Percentiles rank a stretch among this genome's conserved stretches.
Evolutionary conservation across 768 basidiomycete species (phyloP).

Genomic region (Mycena amicta): DNA sequence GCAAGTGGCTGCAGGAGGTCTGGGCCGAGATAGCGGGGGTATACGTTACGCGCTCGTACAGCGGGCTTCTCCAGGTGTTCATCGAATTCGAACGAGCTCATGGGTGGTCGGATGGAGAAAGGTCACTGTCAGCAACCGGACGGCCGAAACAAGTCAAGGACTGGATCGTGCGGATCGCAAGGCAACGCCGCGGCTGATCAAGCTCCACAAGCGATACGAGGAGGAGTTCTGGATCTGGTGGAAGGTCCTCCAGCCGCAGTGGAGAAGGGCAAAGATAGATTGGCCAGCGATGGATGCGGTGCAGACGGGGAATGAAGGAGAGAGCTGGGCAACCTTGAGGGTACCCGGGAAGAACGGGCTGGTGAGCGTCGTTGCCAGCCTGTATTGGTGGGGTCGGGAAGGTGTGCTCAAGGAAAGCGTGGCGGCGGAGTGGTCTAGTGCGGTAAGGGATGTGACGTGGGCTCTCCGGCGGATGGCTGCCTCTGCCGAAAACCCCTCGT

Average conservation of each 20-base stretch:
- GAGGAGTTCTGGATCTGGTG: neutral
- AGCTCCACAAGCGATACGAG: neutral
- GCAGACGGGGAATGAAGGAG: no score
- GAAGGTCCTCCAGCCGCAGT: neutral
- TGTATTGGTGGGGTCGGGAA: neutral
- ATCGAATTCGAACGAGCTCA: neutral
- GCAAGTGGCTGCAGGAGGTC: no score
- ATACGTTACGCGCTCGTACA: no score
- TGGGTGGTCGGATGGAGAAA: neutral
- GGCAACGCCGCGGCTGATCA: neutral
- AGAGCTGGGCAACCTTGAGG: neutral
- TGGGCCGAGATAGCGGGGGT: no score
- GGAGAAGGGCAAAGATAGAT: neutral
- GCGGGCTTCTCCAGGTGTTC: neutral
- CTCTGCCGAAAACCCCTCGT: no score
- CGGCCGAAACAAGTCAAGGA: neutral
- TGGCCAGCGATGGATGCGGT: neutral
- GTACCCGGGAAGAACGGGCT: neutral
- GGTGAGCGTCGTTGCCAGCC: neutral
- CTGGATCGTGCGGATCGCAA: neutral
- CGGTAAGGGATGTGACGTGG: neutral
- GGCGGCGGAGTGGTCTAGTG: neutral
- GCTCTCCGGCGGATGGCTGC: neutral
- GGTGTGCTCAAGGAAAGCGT: neutral
- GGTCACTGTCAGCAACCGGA: neutral